These are phyloP conservation scores for Fusarium sp. DNA, from an alignment of 2,329 filamentous ascomycete species.

Conservation along the genomic window DNA sequence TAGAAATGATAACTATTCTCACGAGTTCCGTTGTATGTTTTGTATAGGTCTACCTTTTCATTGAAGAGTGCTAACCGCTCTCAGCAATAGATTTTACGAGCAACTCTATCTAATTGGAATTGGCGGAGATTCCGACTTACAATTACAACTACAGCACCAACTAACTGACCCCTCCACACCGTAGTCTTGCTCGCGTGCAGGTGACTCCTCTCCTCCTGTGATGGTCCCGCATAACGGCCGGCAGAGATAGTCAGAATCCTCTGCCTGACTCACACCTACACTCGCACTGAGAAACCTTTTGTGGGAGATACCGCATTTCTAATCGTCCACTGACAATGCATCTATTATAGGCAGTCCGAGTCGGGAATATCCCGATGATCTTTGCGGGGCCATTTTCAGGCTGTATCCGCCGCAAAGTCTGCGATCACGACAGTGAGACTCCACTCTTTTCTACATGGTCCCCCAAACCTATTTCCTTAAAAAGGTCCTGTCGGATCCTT, in stretches of 20 bases:
- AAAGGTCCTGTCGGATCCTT: background rate
- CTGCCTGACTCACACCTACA: conserved; percentile 2
- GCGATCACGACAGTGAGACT: conserved; percentile 39
- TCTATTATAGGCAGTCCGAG: conserved; percentile 15
- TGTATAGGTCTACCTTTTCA: background rate
- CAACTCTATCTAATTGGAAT: background rate
- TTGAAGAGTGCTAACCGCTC: background rate
- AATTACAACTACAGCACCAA: background rate
- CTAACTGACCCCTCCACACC: background rate
- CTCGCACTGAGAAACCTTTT: background rate
- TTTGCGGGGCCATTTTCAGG: conserved; percentile 27
- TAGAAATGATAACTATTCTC: conserved; percentile 26
- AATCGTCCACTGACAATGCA: background rate
- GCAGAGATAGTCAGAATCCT: background rate
- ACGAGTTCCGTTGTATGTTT: background rate
- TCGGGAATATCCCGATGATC: conserved; percentile 5
- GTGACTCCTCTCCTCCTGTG: conserved; percentile 15
- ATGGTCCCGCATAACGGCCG: background rate
- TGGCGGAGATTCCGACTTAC: background rate
- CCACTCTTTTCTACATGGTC: conserved; percentile 18
- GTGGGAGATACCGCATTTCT: background rate
- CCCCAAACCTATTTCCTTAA: conserved; percentile 10
- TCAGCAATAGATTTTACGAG: background rate
- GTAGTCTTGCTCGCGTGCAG: conserved; percentile 5
- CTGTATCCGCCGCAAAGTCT: conserved; percentile 23